A percentile compares a stretch with the other conserved stretches of the same genome.
These are phyloP conservation scores for Fusarium avenaceum DNA, from an alignment of 2,329 filamentous ascomycete genomes.

Conservation along the genomic window DNA sequence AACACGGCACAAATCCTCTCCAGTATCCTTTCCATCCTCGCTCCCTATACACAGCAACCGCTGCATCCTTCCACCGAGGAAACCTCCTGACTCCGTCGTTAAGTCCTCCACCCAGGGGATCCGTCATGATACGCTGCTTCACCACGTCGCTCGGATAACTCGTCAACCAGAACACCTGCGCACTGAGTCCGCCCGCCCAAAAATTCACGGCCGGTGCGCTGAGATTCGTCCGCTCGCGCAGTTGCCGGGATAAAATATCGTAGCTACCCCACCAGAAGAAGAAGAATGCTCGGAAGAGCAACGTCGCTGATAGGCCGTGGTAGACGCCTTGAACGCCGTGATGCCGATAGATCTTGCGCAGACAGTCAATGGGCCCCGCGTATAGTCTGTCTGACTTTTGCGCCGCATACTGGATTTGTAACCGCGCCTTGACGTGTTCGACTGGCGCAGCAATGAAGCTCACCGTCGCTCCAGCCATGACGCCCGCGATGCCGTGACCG, in stretches of 20 bases:
- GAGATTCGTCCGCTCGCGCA: conserved; percentile 76
- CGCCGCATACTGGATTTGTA: conserved; percentile 94
- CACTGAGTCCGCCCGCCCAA: conserved; percentile 94
- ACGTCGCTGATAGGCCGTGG: conserved; percentile 85
- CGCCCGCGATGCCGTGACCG: conserved; percentile 89
- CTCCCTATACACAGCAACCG: conserved; percentile 80
- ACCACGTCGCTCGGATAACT: conserved; percentile 94
- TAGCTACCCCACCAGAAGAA: conserved; percentile 99
- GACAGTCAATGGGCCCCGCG: conserved; percentile 87
- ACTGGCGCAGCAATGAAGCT: conserved; percentile 93
- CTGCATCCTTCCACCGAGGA: conserved; percentile 83
- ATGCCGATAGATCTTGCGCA: conserved; percentile 73
- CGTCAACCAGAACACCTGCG: conserved; percentile 94
- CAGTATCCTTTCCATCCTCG: conserved; percentile 85
- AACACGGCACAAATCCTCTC: conserved; percentile 94
- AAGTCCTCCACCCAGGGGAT: conserved; percentile 80
- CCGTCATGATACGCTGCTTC: conserved; percentile 98
- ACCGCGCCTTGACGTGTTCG: conserved; percentile 92
- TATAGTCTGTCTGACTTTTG: conserved; percentile 84
- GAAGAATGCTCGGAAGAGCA: conserved; percentile 93
- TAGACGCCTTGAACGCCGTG: conserved; percentile 88
- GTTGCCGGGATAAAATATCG: conserved; percentile 80
- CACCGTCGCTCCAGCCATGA: conserved; percentile 89
- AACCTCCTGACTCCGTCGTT: conserved; percentile 78
- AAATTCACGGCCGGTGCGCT: conserved; percentile 90